Evolutionary conservation across 2,329 filamentous ascomycete species (phyloP).

Genomic region (Colletotrichum sp.): DNA sequence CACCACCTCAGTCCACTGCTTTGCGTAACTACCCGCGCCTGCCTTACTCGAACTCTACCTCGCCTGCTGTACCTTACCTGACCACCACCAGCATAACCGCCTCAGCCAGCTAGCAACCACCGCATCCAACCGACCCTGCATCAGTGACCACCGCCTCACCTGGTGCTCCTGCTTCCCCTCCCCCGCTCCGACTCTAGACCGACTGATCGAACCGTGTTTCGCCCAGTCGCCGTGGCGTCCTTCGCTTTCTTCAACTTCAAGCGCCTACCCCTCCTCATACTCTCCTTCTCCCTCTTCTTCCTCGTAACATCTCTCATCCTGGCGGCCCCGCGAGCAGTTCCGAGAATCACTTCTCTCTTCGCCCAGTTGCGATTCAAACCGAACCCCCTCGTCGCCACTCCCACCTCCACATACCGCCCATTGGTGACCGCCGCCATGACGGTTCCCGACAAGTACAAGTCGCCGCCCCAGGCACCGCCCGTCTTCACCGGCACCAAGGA

Average conservation of each 20-base stretch:
- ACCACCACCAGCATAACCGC: background rate
- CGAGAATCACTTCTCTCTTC: conserved; percentile 64
- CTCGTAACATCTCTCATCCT: conserved; percentile 64
- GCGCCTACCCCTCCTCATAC: conserved; percentile 37
- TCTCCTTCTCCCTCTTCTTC: conserved; percentile 62
- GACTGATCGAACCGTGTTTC: conserved; percentile 7
- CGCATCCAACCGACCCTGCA: background rate
- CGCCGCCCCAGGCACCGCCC: conserved; percentile 78
- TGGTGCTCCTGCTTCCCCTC: conserved; percentile 1
- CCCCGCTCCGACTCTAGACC: conserved; percentile 15
- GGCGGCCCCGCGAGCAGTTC: conserved; percentile 66
- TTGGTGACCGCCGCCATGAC: conserved; percentile 66
- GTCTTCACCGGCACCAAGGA: conserved; percentile 78
- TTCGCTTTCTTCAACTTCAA: conserved; percentile 24
- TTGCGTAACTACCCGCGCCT: background rate
- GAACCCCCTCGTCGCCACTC: conserved; percentile 29
- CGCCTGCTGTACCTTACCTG: background rate
- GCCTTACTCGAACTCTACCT: background rate
- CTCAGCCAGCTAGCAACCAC: background rate
- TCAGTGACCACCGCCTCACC: conserved; percentile 11
- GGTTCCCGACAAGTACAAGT: conserved; percentile 66
- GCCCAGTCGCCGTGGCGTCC: conserved; percentile 42
- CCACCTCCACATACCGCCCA: conserved; percentile 31
- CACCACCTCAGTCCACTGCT: conserved; percentile 6
- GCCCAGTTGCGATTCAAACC: conserved; percentile 55